Conservation (phyloP, 345 rosid species). For the Zanthoxylum bungeanum region DNA sequence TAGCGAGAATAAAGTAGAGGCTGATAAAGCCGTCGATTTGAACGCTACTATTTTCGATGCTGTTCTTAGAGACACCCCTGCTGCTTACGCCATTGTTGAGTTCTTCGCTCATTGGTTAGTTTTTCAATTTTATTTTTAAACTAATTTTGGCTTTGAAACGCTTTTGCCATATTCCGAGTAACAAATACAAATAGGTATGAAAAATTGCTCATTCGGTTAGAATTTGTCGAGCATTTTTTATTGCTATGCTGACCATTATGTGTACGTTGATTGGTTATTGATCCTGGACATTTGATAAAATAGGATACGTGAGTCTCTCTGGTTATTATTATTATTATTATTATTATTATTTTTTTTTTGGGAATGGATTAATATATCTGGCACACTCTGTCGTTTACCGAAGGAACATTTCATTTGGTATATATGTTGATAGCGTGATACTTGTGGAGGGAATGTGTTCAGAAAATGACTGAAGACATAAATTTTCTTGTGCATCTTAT, state of each 20-base stretch:
- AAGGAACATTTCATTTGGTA: background rate
- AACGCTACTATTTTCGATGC: constrained; percentile 66
- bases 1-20: constrained; percentile 16
- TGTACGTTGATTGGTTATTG: background rate
- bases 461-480: background rate
- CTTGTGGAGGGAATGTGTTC: background rate
- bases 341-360: too few relatives aligned
- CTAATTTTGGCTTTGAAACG: background rate
- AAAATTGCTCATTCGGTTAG: background rate
- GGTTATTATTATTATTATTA: too few relatives aligned
- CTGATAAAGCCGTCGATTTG: constrained; percentile 67
- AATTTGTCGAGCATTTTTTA: background rate
- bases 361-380: too few relatives aligned
- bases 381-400: background rate
- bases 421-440: background rate
- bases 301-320: background rate
- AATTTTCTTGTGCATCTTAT: background rate
- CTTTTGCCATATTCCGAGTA: background rate
- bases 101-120: constrained; percentile 89
- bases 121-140: background rate
- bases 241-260: background rate
- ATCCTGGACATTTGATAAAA: background rate
- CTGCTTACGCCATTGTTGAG: constrained; percentile 75
- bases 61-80: constrained; percentile 63
- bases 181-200: background rate